phyloP scores from a whole-genome alignment of 1,284 basidiomycete species.

The Moesziomyces antarcticus region DNA sequence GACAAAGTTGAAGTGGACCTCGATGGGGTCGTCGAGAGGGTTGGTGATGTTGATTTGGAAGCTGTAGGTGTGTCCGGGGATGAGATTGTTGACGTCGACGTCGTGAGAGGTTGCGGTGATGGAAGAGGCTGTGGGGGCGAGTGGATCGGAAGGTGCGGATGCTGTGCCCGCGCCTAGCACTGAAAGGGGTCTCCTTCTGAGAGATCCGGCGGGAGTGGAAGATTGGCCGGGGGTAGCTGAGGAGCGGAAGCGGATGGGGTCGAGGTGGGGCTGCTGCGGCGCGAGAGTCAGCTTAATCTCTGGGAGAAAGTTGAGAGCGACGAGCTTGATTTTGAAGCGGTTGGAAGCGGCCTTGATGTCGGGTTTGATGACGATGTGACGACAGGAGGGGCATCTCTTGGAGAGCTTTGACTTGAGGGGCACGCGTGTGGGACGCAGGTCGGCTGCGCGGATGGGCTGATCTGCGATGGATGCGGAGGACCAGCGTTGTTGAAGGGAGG shows the following conservation, averaged over 20 bases:
- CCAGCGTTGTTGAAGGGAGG: constrained; percentile 83
- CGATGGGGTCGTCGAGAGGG: constrained; percentile 60
- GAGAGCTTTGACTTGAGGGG: constrained; percentile 91
- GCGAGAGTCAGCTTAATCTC: constrained; percentile 73
- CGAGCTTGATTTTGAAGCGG: constrained; percentile 95
- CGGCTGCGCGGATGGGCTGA: constrained; percentile 73
- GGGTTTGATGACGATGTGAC: constrained; percentile 96
- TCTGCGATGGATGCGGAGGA: constrained; percentile 70
- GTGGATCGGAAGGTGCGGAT: constrained; percentile 2
- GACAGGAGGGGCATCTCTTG: constrained; percentile 92
- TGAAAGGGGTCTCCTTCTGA: constrained; percentile 26
- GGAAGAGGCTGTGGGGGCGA: constrained; percentile 4
- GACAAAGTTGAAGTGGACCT: constrained; percentile 43
- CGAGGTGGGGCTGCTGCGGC: constrained; percentile 35
- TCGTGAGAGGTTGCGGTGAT: constrained; percentile 14
- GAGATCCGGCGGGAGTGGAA: not conserved
- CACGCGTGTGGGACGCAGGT: constrained; percentile 85
- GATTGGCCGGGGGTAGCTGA: not conserved
- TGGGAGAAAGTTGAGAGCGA: constrained; percentile 92
- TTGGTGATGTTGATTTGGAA: constrained; percentile 55
- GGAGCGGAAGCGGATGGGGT: constrained; percentile 16
- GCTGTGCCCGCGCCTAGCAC: constrained; percentile 5
- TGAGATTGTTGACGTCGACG: constrained; percentile 34
- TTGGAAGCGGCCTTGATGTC: constrained; percentile 94
- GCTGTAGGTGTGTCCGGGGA: constrained; percentile 48